Evolutionary conservation across 768 basidiomycete species (phyloP), one percentile per base, ranked within the genome.

Genomic region (Tulasnella sp.): DNA sequence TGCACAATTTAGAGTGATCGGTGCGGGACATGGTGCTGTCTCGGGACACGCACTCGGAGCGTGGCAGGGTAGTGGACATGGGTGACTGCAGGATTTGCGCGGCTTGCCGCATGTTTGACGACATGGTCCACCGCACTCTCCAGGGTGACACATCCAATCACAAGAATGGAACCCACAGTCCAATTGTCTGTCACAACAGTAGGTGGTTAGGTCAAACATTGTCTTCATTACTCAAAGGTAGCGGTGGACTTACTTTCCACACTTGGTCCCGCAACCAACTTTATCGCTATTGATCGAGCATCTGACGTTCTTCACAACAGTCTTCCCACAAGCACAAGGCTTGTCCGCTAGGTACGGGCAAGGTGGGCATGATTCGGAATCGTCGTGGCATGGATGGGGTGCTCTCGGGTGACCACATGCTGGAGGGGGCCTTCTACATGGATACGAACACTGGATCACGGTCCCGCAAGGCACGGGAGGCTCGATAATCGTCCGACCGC

Each of bases 401-500:
- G 82, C 77, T 61, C 78, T 79, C 0, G 86, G 80, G 66, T 98
- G 96, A 0, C 92, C 94, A 65, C 96, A 99, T 0, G 78, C 66
- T 0, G 84, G 84, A 1, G 80, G 71, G 1, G 84, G 82, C 1
- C 80, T 77, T 34, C 79, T 74, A 70, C 96, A 99, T 0, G 88
- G 91, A 71, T 86, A 88, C 1, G 74, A 71, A 67, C 96, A 99
- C 38, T 74, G 71, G 64, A 99, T 81, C 26, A 27, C 38, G 23
- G 87, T 93, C 15, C 89, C 91, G 65, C 95, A 98, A 0, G 85
- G 80, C 38, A 96, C 83, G 0, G 94, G 94, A 0, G 94, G 94
- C 32, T 92, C 85, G 21, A 93, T 73, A 15, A 89, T 77, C 1
- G 92, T 97, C n/a, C 82, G 78, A 0, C 86, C 87, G 69, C 95